Base-by-base conservation (phyloP, 495 filamentous ascomycete genomes). In the Penicilliopsis zonata region DNA sequence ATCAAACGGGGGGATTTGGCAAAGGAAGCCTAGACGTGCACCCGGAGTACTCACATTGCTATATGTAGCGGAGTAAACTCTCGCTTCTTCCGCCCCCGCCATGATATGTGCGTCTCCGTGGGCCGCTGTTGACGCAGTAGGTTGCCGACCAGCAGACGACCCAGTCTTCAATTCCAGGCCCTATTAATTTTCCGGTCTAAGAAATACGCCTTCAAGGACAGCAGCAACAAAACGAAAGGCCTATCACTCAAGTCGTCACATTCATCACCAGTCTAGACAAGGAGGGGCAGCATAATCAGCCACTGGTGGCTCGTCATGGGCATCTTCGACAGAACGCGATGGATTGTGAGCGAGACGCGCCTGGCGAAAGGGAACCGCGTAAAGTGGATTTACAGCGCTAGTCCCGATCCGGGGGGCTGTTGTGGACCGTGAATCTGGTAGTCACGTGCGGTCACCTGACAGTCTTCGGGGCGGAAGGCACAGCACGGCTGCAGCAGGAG, bases 11-110 rank as follows among this genome's bases (percentile, higher is more conserved):
- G 14, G 5, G n/a, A 3, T 27, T 6, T 10, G 21, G 14, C n/a
- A 4, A 27, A 5, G 10, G 25, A 27, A n/a, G 31, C 25, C 16
- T 15, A 33, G 9, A 40, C 8, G 13, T 21, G 9, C 5, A 29
- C 31, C 17, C 23, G 4, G 23, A 30, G 27, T 18, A 66, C 79
- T 59, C 67, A 94, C 86, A 74, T 80, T 84, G 57, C 86, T 94
- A 54, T 94, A 94, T 0, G 86, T 94, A 29, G 86, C 86, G 55
- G 81, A 85, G 56, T 86, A 94, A 33, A 94, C 76, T 41, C 53
- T 60, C 40, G 56, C 49, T 22, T 54, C 50, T 14, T 48, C 49
- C 35, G 51, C 50, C 14, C 42, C 52, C 35, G 59, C 63, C 64
- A 68, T 68, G 35, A 43, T 49, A 16, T 54, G 44, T 41, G 40